Evolutionary conservation across 75 land plant species (phyloP).

Genomic region (Sequoiadendron giganteum): DNA sequence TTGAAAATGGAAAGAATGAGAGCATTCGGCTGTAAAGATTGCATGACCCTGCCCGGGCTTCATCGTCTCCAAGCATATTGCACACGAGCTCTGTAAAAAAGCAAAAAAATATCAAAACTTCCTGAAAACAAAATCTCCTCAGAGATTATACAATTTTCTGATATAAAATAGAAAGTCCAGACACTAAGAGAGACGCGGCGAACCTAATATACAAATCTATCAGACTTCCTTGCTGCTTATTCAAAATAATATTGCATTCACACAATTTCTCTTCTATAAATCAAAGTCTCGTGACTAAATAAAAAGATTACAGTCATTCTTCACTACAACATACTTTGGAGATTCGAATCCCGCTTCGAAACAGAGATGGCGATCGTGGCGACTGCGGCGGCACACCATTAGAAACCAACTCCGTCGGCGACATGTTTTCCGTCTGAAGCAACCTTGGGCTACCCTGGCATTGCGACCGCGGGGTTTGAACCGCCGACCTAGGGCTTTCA

Average conservation of each 20-base stretch:
- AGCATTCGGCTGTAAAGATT: conserved; percentile 85
- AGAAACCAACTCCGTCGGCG: neutral
- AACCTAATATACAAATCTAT: neutral
- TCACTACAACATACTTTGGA: neutral
- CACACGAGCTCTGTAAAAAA: conserved; percentile 52
- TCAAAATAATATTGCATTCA: neutral
- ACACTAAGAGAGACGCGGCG: neutral
- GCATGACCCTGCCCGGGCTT: conserved; percentile 44
- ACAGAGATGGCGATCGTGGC: neutral
- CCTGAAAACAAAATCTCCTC: neutral
- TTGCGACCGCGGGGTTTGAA: neutral
- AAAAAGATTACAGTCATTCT: neutral
- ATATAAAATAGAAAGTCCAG: neutral
- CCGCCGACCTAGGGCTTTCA: neutral
- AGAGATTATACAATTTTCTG: no score
- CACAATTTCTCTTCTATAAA: neutral
- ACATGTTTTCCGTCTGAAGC: neutral
- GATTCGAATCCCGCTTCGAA: conserved; percentile 9
- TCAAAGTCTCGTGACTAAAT: neutral
- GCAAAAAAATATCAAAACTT: neutral
- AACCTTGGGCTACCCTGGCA: neutral
- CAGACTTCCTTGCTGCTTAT: neutral
- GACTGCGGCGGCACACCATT: neutral
- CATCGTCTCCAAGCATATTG: conserved; percentile 78
- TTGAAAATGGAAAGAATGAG: conserved; percentile 76